Conservation (phyloP, 441 rosid genomes). For the Erysimum cheiri region DNA sequence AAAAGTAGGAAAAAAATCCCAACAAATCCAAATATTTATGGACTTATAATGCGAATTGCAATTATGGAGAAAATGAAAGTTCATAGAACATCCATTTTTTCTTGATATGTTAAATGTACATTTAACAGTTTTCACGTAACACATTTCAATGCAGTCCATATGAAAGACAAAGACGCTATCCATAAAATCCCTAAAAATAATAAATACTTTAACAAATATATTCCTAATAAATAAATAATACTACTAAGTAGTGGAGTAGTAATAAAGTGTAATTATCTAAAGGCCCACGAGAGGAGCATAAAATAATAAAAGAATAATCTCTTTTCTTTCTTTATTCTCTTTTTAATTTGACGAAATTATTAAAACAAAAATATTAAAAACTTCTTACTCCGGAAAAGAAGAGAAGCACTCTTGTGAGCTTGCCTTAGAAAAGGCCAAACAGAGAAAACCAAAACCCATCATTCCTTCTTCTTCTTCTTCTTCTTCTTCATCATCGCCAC, state of each 20-base stretch:
- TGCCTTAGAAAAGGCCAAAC: conserved; percentile 27
- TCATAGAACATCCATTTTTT: background rate
- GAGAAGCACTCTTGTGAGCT: conserved; percentile 21
- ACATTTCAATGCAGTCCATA: conserved; percentile 27
- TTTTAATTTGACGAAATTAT: conserved; percentile 12
- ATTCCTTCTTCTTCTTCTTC: conserved; percentile 33
- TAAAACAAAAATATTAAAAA: background rate
- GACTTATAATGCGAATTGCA: conserved; percentile 12
- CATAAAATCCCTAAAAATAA: background rate
- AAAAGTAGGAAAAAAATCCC: background rate
- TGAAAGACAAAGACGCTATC: conserved; percentile 6
- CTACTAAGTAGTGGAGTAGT: background rate
- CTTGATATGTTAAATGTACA: background rate
- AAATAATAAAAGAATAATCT: background rate
- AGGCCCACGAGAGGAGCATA: background rate
- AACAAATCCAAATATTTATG: conserved; percentile 16
- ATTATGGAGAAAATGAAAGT: conserved; percentile 18
- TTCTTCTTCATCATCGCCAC: conserved; percentile 33
- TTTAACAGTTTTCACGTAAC: background rate
- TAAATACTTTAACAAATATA: background rate
- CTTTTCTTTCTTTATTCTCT: background rate
- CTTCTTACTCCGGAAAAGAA: conserved; percentile 25
- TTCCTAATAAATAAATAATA: background rate
- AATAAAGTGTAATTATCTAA: background rate
- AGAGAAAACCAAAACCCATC: conserved; percentile 37